Conservation (phyloP, 2,329 filamentous ascomycete genomes). For the Nemania sp. region DNA sequence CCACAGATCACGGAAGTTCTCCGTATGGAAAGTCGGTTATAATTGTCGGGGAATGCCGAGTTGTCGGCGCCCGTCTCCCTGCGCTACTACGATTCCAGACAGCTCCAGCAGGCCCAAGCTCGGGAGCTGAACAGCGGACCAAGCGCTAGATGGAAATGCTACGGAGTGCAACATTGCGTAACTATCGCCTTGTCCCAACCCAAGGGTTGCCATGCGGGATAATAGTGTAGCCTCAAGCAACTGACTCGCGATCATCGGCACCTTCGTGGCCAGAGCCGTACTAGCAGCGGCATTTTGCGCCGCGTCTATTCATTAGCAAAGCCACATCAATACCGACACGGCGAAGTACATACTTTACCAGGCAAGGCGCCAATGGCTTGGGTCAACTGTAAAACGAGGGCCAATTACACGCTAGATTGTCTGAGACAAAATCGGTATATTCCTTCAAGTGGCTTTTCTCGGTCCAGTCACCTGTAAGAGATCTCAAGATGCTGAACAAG, state of each 20-base stretch:
- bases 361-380: not conserved
- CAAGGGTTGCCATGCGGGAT: not conserved
- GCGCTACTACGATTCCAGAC: constrained; percentile 10
- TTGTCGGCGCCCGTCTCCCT: constrained; percentile 6
- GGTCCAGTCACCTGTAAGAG: too few relatives aligned
- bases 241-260: constrained; percentile 8
- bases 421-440: too few relatives aligned
- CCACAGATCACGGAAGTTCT: constrained; percentile 14
- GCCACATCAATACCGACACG: too few relatives aligned
- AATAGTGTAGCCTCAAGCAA: not conserved
- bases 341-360: too few relatives aligned
- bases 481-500: too few relatives aligned
- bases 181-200: too few relatives aligned
- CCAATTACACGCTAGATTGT: too few relatives aligned
- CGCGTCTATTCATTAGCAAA: too few relatives aligned
- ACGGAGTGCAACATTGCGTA: constrained; percentile 5
- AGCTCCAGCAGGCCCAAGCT: too few relatives aligned
- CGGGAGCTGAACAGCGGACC: constrained; percentile 15
- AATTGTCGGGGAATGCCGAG: constrained; percentile 19
- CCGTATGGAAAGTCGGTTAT: constrained; percentile 9
- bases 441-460: too few relatives aligned
- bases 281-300: constrained; percentile 4
- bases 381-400: too few relatives aligned
- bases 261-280: too few relatives aligned
- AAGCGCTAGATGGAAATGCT: constrained; percentile 4